Percentiles rank a stretch among this genome's conserved stretches.
phyloP scores from a whole-genome alignment of 2,329 filamentous ascomycete species.

The Emmonsiellopsis sp. region DNA sequence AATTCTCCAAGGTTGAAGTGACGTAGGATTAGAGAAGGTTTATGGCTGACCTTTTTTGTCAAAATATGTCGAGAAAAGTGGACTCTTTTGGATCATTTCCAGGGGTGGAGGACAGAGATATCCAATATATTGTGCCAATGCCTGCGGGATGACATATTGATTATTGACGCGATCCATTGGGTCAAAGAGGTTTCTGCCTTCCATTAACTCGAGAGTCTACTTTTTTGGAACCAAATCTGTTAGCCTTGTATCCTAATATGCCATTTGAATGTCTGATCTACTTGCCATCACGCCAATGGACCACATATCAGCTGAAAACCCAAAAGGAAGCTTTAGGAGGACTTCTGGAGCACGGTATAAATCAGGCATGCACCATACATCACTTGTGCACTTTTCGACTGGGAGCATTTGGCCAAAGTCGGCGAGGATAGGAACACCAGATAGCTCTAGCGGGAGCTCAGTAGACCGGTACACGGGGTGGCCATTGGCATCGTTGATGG shows the following conservation, averaged over 20 bases:
- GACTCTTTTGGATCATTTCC: background rate
- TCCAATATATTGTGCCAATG: background rate
- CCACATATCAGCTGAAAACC: constrained; percentile 16
- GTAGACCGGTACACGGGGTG: background rate
- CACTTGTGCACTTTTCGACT: background rate
- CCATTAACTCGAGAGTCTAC: background rate
- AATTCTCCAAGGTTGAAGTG: background rate
- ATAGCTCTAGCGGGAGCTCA: background rate
- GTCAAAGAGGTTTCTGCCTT: background rate
- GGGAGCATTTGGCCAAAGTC: background rate
- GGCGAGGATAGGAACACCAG: background rate
- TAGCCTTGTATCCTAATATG: background rate
- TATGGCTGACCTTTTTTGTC: background rate
- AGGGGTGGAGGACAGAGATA: background rate
- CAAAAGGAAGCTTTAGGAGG: constrained; percentile 19
- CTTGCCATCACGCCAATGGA: constrained; percentile 15
- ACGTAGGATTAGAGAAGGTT: background rate
- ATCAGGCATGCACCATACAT: constrained; percentile 14
- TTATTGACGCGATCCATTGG: background rate
- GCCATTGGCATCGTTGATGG: background rate
- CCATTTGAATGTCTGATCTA: background rate
- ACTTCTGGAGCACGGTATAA: constrained; percentile 24
- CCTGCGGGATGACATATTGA: background rate
- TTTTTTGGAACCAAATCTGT: background rate
- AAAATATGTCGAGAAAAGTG: background rate